Evolutionary conservation across 345 rosid species (phyloP), one percentile per base, ranked within the genome.

Genomic region (Murraya paniculata): DNA sequence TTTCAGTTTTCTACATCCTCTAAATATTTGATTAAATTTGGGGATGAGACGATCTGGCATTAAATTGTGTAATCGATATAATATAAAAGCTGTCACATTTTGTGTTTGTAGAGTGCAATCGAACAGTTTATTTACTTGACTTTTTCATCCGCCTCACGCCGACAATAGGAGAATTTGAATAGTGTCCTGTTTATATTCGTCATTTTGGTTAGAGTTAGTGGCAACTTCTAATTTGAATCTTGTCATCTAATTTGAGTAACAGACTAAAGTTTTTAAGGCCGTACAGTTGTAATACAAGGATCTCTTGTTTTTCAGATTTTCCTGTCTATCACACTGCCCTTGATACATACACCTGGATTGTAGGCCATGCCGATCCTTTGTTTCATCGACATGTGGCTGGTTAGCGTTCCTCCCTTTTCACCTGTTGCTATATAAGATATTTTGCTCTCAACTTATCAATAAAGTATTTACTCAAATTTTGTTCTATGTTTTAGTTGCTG

Each of bases 311-410:
- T 65, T 59, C 91, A 96, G 98, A 94, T 84, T 96, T 87, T 83
- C 97, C 99, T 22, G 97, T 91, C 66, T 94, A 96, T 75, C 99
- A 96, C 87, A 96, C 98, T 7, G 98, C 94, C 31, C 91, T 88
- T 75, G 99, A 96, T 85, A 86, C 94, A 66, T 96, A 88, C 65
- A 89, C 89, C 67, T 96, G 97, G 99, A 86, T 96, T 88, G 81
- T 82, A 74, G 86, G 80, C 80, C 39, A 88, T 1, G 97, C 88
- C 1, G 98, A 96, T 85, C 98, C 98, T 18, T 78, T 87, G 71
- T 91, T 94, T 80, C 93, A 87, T 59, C 97, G 97, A 14, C 99
- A 96, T 79, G 91, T 94, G 71, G 95, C 98, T 18, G 94, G 99
- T 94, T 81, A 84, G 87, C 57, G 81, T 21, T 67, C 50, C 57